phyloP scores from a whole-genome alignment of 768 basidiomycete genomes.

The Gelatoporia subvermispora region DNA sequence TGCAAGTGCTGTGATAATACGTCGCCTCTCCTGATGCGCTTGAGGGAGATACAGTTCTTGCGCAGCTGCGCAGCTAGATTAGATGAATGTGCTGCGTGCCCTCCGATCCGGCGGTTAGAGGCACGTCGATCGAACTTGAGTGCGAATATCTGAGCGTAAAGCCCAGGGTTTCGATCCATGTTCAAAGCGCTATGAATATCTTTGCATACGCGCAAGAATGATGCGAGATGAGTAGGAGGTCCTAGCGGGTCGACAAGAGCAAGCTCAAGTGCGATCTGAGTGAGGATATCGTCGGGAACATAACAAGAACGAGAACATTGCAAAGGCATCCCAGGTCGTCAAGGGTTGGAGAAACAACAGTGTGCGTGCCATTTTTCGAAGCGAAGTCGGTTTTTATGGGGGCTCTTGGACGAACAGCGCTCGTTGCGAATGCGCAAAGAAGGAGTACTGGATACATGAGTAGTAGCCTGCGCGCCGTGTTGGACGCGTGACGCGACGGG shows the following conservation, averaged over 20 bases:
- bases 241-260: slow-evolving; percentile 35
- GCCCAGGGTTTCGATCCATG: slow-evolving; percentile 25
- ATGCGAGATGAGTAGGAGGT: slow-evolving; percentile 42
- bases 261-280: slow-evolving; percentile 47
- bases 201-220: slow-evolving; percentile 43
- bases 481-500: not conserved
- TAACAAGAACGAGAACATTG: slow-evolving; percentile 20
- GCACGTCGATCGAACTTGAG: slow-evolving; percentile 54
- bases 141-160: slow-evolving; percentile 52
- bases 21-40: slow-evolving; percentile 27
- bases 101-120: slow-evolving; percentile 44
- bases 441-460: too few relatives aligned
- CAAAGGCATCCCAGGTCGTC: not conserved
- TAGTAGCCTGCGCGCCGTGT: too few relatives aligned
- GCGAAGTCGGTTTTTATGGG: too few relatives aligned
- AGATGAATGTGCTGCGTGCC: slow-evolving; percentile 30
- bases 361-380: too few relatives aligned
- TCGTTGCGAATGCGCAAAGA: too few relatives aligned
- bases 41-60: slow-evolving; percentile 30
- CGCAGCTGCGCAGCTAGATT: slow-evolving; percentile 36
- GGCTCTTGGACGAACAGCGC: too few relatives aligned
- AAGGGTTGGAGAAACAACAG: too few relatives aligned
- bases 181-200: slow-evolving; percentile 34
- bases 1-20: slow-evolving; percentile 20
- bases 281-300: slow-evolving; percentile 43